Evolutionary conservation across 116 monocot genomes (phyloP).

Genomic region (Cymodocea nodosa): DNA sequence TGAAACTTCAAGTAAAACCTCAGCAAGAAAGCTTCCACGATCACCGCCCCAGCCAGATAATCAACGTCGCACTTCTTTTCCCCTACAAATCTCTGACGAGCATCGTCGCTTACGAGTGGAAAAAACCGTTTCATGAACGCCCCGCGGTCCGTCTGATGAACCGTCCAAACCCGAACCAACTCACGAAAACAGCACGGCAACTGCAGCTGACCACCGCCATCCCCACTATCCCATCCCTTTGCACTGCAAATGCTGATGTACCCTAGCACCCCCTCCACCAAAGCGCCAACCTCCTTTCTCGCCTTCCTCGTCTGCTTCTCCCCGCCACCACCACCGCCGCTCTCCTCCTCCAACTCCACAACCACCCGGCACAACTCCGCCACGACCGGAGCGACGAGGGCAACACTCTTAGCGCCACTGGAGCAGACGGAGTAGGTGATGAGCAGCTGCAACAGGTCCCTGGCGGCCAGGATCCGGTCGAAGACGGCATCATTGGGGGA

Average conservation of each 20-base stretch:
- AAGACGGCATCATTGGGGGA: slow-evolving; percentile 8
- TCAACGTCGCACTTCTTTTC: slow-evolving; percentile 29
- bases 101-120: slow-evolving; percentile 54
- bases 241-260: slow-evolving; percentile 78
- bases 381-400: slow-evolving; percentile 61
- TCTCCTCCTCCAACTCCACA: slow-evolving; percentile 17
- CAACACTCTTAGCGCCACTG: slow-evolving; percentile 38
- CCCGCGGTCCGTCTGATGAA: slow-evolving; percentile 5
- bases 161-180: slow-evolving; percentile 55
- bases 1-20: slow-evolving; percentile 43
- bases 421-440: slow-evolving; percentile 43
- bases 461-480: slow-evolving; percentile 21
- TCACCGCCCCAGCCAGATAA: slow-evolving; percentile 60
- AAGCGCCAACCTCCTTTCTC: slow-evolving; percentile 37
- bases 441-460: slow-evolving; percentile 57
- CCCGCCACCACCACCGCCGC: not conserved
- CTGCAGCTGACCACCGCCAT: not conserved
- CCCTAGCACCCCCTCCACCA: slow-evolving; percentile 56
- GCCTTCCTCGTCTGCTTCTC: slow-evolving; percentile 33
- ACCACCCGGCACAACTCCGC: slow-evolving; percentile 36
- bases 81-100: slow-evolving; percentile 17
- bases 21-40: slow-evolving; percentile 62
- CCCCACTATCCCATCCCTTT: slow-evolving; percentile 9
- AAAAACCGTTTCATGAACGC: slow-evolving; percentile 33
- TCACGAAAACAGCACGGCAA: slow-evolving; percentile 57